Conservation (phyloP, 2,329 filamentous ascomycete species). For the Paraphoma chrysanthemicola region DNA sequence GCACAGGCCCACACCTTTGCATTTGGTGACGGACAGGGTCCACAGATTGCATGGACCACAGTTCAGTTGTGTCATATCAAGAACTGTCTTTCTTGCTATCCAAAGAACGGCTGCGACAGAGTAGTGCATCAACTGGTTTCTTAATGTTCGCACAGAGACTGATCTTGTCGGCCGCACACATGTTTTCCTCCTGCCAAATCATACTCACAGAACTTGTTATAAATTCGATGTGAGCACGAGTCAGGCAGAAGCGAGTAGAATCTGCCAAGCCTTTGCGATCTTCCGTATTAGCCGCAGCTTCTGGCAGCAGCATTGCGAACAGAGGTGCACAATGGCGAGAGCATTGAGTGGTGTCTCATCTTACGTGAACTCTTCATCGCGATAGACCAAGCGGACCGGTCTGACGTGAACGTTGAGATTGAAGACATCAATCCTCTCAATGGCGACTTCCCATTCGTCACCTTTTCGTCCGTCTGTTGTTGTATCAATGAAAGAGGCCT, state of each 20-base stretch:
- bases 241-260: too few species aligned
- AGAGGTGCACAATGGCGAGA: too few species aligned
- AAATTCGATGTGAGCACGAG: too few species aligned
- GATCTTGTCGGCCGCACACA: too few species aligned
- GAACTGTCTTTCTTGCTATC: background rate
- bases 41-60: background rate
- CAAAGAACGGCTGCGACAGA: too few species aligned
- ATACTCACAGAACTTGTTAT: too few species aligned
- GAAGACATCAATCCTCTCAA: slow-evolving; percentile 43
- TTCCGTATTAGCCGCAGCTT: too few species aligned
- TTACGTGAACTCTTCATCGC: slow-evolving; percentile 12
- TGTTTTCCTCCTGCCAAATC: too few species aligned
- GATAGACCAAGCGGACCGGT: slow-evolving; percentile 49
- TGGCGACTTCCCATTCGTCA: slow-evolving; percentile 56
- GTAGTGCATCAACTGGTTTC: too few species aligned
- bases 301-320: too few species aligned
- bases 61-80: background rate
- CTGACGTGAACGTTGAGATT: slow-evolving; percentile 41
- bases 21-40: slow-evolving; percentile 5
- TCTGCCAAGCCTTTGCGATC: too few species aligned
- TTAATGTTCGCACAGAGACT: too few species aligned
- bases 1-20: slow-evolving; percentile 7
- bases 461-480: slow-evolving; percentile 38
- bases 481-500: slow-evolving; percentile 15
- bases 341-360: background rate